phyloP scores from a whole-genome alignment of 495 filamentous ascomycete species.

The Tricharina praecox region DNA sequence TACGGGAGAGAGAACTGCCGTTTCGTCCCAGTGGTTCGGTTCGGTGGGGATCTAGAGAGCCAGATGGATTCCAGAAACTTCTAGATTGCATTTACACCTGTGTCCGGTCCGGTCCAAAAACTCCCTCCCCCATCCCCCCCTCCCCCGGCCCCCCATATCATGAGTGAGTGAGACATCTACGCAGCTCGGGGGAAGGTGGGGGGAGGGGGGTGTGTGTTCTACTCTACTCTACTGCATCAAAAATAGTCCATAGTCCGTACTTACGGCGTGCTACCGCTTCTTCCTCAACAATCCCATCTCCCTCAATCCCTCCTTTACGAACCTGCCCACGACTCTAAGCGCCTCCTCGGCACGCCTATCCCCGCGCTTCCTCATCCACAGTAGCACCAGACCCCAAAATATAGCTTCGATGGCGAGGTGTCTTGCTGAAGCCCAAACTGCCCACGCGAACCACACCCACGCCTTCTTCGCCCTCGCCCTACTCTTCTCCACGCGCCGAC shows the following conservation, averaged over 20 bases:
- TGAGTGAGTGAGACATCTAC: too few species aligned
- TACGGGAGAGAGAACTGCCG: too few species aligned
- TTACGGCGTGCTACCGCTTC: background rate
- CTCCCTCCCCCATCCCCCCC: too few species aligned
- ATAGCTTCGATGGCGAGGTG: conserved; percentile 57
- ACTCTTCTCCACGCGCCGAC: conserved; percentile 37
- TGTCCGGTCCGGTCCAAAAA: too few species aligned
- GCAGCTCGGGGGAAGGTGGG: too few species aligned
- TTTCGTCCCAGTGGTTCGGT: too few species aligned
- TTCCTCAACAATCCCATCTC: conserved; percentile 27
- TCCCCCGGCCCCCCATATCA: too few species aligned
- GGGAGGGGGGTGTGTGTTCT: too few species aligned
- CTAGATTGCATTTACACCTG: too few species aligned
- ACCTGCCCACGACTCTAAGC: conserved; percentile 46
- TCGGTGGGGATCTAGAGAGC: too few species aligned
- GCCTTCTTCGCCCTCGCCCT: conserved; percentile 32
- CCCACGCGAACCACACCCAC: conserved; percentile 54
- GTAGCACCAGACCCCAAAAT: conserved; percentile 48
- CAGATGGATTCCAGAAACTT: too few species aligned
- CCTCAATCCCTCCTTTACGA: conserved; percentile 42
- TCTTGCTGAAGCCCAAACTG: conserved; percentile 51
- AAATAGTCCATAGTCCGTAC: background rate
- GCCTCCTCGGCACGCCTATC: conserved; percentile 64
- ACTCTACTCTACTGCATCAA: too few species aligned
- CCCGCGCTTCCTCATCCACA: conserved; percentile 64